A percentile compares a stretch with the other conserved stretches of the same genome.
phyloP scores from a whole-genome alignment of 495 filamentous ascomycete species.

The Aspergillus campestris region DNA sequence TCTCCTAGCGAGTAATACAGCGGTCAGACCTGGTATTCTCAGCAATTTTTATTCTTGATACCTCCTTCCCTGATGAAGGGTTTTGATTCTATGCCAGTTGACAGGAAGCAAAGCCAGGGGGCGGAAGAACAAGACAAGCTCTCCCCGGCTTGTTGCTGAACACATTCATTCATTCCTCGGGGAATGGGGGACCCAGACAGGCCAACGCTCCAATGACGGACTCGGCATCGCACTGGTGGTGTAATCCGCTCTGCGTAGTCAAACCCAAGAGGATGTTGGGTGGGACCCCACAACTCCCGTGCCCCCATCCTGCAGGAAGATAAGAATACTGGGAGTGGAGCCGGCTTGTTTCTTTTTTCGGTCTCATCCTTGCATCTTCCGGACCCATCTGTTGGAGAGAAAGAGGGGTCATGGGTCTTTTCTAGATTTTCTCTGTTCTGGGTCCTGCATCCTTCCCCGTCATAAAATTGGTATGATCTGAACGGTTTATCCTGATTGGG shows the following conservation, averaged over 20 bases:
- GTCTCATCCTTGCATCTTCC: slow-evolving; percentile 1
- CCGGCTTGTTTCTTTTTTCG: background rate
- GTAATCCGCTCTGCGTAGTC: slow-evolving; percentile 10
- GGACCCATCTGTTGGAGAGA: background rate
- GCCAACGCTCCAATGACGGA: slow-evolving; percentile 10
- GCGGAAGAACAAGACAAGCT: background rate
- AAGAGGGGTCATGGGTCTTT: background rate
- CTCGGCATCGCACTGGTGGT: slow-evolving; percentile 19
- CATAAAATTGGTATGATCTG: too few species aligned
- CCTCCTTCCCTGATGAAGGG: too few species aligned
- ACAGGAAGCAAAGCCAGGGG: background rate
- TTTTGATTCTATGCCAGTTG: too few species aligned
- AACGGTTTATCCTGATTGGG: too few species aligned
- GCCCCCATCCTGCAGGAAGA: slow-evolving; percentile 1
- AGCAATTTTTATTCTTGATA: too few species aligned
- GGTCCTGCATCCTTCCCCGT: background rate
- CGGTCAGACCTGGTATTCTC: too few species aligned
- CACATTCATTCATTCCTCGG: background rate
- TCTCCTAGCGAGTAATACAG: too few species aligned
- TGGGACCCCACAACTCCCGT: background rate
- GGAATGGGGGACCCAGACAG: slow-evolving; percentile 1
- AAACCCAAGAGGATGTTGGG: too few species aligned
- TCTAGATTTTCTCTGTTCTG: slow-evolving; percentile 3
- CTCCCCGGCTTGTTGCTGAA: slow-evolving; percentile 3
- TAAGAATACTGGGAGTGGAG: background rate